phyloP scores from a whole-genome alignment of 2,329 filamentous ascomycete genomes.

The Talaromyces piceae region DNA sequence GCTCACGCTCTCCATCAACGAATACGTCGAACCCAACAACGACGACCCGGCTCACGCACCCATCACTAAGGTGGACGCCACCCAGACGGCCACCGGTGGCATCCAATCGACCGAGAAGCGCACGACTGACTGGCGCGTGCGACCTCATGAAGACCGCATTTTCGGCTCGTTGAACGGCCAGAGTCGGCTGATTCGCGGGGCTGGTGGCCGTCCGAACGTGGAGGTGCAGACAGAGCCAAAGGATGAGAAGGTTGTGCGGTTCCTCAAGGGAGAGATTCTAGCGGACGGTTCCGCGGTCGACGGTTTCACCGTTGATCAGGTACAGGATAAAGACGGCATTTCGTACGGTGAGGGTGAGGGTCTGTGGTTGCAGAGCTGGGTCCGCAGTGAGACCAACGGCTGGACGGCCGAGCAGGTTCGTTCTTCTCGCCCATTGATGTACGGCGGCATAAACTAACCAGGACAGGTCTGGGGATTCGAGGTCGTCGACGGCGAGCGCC shows the following conservation, averaged over 20 bases:
- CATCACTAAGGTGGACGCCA: conserved; percentile 60
- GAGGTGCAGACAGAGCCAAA: conserved; percentile 30
- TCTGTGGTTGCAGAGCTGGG: conserved; percentile 43
- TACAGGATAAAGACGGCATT: conserved; percentile 8
- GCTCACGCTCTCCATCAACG: conserved; percentile 57
- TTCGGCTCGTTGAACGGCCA: conserved; percentile 65
- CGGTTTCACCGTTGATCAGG: conserved; percentile 53
- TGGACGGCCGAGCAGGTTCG: conserved; percentile 51
- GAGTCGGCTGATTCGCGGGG: conserved; percentile 43
- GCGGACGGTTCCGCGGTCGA: conserved; percentile 48
- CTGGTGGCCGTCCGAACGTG: conserved; percentile 27
- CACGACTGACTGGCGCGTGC: conserved; percentile 49
- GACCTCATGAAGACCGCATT: conserved; percentile 68
- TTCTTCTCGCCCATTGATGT: too few relatives aligned
- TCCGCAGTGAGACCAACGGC: conserved; percentile 39
- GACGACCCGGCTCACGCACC: conserved; percentile 25
- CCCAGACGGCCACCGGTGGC: conserved; percentile 63
- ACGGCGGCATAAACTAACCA: too few relatives aligned
- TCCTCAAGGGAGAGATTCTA: conserved; percentile 34
- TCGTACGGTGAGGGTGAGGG: conserved; percentile 30
- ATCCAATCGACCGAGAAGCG: conserved; percentile 58
- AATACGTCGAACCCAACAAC: conserved; percentile 44
- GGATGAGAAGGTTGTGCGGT: conserved; percentile 29
- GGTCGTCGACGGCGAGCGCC: conserved; percentile 32
- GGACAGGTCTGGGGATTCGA: conserved; percentile 45